A percentile compares a stretch with the other conserved stretches of the same genome.
Evolutionary conservation across 768 basidiomycete species (phyloP).

Genomic region (Cyclocybe cylindracea): DNA sequence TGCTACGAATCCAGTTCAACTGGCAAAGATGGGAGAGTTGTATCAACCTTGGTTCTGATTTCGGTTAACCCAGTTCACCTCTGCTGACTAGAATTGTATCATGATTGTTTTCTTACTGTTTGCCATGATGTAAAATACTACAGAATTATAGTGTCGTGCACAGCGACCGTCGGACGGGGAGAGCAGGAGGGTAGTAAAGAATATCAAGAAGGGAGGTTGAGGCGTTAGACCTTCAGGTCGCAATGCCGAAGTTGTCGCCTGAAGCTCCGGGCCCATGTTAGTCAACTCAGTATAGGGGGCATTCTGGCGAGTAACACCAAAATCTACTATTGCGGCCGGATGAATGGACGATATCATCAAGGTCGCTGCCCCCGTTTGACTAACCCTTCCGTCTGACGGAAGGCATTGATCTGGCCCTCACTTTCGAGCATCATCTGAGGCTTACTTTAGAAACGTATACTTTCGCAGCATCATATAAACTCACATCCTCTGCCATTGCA

Average conservation of each 20-base stretch:
- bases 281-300: too few species aligned
- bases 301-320: too few species aligned
- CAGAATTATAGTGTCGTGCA: too few species aligned
- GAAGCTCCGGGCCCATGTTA: too few species aligned
- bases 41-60: constrained; percentile 85
- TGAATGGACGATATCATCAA: constrained; percentile 8
- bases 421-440: constrained; percentile 36
- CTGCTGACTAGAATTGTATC: not conserved
- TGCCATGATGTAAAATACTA: constrained; percentile 2
- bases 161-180: too few species aligned
- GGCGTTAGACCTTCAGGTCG: too few species aligned
- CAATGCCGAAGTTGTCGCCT: too few species aligned
- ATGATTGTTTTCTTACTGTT: constrained; percentile 10
- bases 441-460: not conserved
- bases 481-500: constrained; percentile 88
- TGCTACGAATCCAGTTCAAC: constrained; percentile 83
- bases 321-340: not conserved
- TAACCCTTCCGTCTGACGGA: constrained; percentile 77
- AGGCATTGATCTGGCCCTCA: constrained; percentile 39
- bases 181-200: too few species aligned
- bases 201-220: too few species aligned
- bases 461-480: constrained; percentile 22
- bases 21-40: constrained; percentile 84
- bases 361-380: constrained; percentile 44
- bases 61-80: constrained; percentile 1